Evolutionary conservation across 768 basidiomycete species (phyloP).

Genomic region (Pulveroboletus ravenelii): DNA sequence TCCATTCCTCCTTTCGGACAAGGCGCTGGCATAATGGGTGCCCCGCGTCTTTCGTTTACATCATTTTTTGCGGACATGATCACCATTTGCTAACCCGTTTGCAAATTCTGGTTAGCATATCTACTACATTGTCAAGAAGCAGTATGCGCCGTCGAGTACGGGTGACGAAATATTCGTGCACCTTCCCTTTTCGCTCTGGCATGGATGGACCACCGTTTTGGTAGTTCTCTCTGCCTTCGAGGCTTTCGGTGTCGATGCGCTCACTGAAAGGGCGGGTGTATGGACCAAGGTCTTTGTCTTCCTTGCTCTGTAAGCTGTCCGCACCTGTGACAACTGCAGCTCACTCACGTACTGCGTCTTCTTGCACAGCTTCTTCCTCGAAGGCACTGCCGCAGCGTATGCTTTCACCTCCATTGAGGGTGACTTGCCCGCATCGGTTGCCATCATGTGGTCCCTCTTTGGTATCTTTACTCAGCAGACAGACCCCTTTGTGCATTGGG

Average conservation of each 20-base stretch:
- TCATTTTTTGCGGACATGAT: slow-evolving; percentile 7
- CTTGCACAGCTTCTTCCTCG: slow-evolving; percentile 73
- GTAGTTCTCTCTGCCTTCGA: slow-evolving; percentile 80
- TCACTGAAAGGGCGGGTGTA: slow-evolving; percentile 60
- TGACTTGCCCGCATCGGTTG: slow-evolving; percentile 87
- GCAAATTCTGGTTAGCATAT: slow-evolving; percentile 53
- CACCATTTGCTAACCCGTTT: slow-evolving; percentile 10
- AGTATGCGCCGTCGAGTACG: slow-evolving; percentile 56
- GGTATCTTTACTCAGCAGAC: slow-evolving; percentile 82
- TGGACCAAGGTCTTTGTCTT: slow-evolving; percentile 97
- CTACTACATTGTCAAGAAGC: slow-evolving; percentile 92
- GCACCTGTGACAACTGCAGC: neutral
- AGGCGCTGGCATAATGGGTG: slow-evolving; percentile 2
- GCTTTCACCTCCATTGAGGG: slow-evolving; percentile 88
- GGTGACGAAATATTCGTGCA: slow-evolving; percentile 88
- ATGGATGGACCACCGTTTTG: slow-evolving; percentile 87
- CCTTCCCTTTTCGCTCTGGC: slow-evolving; percentile 93
- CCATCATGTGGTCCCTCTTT: slow-evolving; percentile 90
- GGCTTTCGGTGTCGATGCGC: slow-evolving; percentile 80
- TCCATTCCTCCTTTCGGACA: slow-evolving; percentile 14
- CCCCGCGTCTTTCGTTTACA: neutral
- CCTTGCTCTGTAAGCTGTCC: slow-evolving; percentile 65
- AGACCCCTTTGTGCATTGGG: slow-evolving; percentile 81
- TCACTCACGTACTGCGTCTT: slow-evolving; percentile 5
- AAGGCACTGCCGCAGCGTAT: slow-evolving; percentile 89